Evolutionary conservation across 768 basidiomycete species (phyloP).

Genomic region (Pulveroboletus ravenelii): DNA sequence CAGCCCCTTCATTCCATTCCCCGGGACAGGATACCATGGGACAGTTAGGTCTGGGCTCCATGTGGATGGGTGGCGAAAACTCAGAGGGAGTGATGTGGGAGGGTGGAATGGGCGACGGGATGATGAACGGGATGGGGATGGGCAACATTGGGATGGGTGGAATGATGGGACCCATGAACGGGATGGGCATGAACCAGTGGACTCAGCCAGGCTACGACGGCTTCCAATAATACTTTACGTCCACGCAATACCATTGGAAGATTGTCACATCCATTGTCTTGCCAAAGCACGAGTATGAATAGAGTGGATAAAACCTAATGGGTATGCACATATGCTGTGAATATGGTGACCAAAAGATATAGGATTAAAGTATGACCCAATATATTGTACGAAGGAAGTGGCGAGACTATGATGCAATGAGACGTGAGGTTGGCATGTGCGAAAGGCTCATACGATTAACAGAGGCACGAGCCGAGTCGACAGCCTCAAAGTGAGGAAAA

Average conservation of each 20-base stretch:
- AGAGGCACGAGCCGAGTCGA: conserved; percentile 4
- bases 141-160: conserved; percentile 33
- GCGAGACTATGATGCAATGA: conserved; percentile 6
- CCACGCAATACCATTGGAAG: background rate
- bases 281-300: conserved; percentile 3
- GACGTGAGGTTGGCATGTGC: background rate
- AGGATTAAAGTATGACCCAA: conserved; percentile 33
- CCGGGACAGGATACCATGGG: conserved; percentile 18
- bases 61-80: conserved; percentile 35
- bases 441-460: conserved; percentile 11
- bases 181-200: conserved; percentile 40
- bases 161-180: conserved; percentile 31
- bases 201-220: conserved; percentile 32
- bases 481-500: background rate
- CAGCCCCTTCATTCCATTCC: conserved; percentile 21
- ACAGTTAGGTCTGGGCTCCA: conserved; percentile 21
- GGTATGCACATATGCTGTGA: conserved; percentile 26
- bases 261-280: background rate
- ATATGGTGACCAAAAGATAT: conserved; percentile 19
- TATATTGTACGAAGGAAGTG: conserved; percentile 40
- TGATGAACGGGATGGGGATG: conserved; percentile 37
- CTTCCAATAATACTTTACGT: conserved; percentile 20
- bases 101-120: conserved; percentile 37
- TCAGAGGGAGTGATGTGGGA: conserved; percentile 36
- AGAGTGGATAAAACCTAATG: conserved; percentile 11